Evolutionary conservation across 1,284 basidiomycete genomes (phyloP), one percentile per base, ranked within the genome.

Genomic region (Phenoliferia sp.): DNA sequence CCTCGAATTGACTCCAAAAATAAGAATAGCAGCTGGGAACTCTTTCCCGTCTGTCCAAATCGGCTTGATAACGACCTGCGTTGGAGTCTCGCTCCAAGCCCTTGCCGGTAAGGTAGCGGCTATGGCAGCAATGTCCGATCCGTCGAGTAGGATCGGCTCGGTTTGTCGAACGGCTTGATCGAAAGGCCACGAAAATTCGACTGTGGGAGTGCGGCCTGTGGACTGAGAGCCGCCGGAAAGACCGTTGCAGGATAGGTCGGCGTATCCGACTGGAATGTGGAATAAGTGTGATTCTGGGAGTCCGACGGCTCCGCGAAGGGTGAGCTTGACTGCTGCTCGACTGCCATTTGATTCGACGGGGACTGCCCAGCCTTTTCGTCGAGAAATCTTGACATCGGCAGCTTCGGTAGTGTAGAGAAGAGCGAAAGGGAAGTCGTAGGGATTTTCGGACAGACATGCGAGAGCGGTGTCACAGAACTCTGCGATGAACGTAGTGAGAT

Each of bases 1-100:
- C 79, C 12, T 77, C 71, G 68, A 77, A 74, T 72, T 82, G 78
- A 59, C 78, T 9, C 81, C 81, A 1, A 82, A 67, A 26, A 82
- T 76, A 12, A 81, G 63, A 2, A 81, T 73, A 0, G 77, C 74
- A 66, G 66, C 1, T 79, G 78, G 0, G 77, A 56, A 3, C 67
- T 75, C n/a, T 76, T 75, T 19, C 76, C 76, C 16, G 74, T 78
- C 78, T 56, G 73, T 75, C 17, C 68, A 68, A 48, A 81, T 76
- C 0, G 80, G 80, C 3, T 81, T 74, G 6, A 80, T 76, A 17
- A 81, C 73, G 0, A 80, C 81, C 3, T 76, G 72, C 44, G 71
- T 75, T 0, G 80, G 78, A 28, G 78, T 61, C 62, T 79, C 77
- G 44, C 79, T 78, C 79, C 80, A 80, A 0, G 76, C 75, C 19